Evolutionary conservation across 225 moss, liverwort and hornwort species (phyloP), one percentile per base, ranked within the genome.

Genomic region (Climacium dendroides): DNA sequence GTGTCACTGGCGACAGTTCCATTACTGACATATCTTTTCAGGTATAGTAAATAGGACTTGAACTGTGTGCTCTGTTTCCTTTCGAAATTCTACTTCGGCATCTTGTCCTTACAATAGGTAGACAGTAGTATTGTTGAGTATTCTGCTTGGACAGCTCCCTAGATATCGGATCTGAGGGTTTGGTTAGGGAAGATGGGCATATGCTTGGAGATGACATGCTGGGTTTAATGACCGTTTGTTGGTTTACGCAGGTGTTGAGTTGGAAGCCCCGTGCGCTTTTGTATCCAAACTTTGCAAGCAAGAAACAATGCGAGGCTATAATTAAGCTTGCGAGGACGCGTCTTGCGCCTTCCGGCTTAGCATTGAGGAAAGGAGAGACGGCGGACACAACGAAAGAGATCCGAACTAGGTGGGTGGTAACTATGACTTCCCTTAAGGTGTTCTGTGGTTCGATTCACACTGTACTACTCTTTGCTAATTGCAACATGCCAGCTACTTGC

Each of bases 241-340:
- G 66, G 53, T 55, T 59, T 61, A 62, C 85, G 52, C 84, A 99
- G 99, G 94, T 99, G 32, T 82, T 99, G 80, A 99, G 99, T 90
- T 99, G 99, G 99, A 92, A 91, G 85, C 99, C 99, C 50, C 93
- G 99, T 71, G 96, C 99, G 15, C 93, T 99, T 74, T 77, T 99
- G 88, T 97, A 92, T 85, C 96, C 97, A 66, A 94, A 92, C 35
- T 96, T 99, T 94, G 96, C 99, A 64, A 96, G 82, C 84, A 94
- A 93, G 86, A 74, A 88, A 82, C 94, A 99, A 76, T 99, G 99
- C 84, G 94, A 99, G 75, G 88, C 91, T 19, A 93, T 99, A 45
- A 94, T 99, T 32, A 89, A 83, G 83, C 93, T 99, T 85, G 99
- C 97, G 37, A 93, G 91, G 89, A 81, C 86, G 64, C 95, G 88